Conservation (phyloP, 139 green algal genomes). For the Diplosphaera chodatii region DNA sequence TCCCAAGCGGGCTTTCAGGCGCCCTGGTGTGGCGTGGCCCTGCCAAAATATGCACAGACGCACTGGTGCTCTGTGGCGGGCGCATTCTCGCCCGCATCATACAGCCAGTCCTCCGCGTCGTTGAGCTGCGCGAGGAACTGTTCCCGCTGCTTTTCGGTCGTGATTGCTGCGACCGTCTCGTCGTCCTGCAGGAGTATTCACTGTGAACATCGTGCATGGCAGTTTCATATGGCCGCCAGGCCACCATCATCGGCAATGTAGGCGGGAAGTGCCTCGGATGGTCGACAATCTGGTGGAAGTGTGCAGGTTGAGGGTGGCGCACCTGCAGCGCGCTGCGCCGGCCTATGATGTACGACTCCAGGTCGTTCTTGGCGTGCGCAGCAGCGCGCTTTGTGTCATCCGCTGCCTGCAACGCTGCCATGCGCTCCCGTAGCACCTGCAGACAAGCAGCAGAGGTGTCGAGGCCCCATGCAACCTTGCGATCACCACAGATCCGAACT, state of each 20-base stretch:
- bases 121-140: slow-evolving; percentile 49
- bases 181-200: slow-evolving; percentile 23
- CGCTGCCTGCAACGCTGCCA: slow-evolving; percentile 11
- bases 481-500: no score
- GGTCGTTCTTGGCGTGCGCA: slow-evolving; percentile 72
- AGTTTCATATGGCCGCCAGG: no score
- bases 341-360: slow-evolving; percentile 89
- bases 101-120: slow-evolving; percentile 92
- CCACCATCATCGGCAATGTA: no score
- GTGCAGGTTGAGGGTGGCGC: no score
- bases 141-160: slow-evolving; percentile 62
- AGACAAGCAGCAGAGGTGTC: neutral
- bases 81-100: slow-evolving; percentile 71
- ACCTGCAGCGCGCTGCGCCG: slow-evolving; percentile 50
- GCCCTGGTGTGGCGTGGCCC: no score
- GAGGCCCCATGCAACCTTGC: no score
- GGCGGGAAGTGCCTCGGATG: no score
- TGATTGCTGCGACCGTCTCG: slow-evolving; percentile 51
- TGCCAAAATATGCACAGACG: slow-evolving; percentile 2
- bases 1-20: no score
- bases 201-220: no score
- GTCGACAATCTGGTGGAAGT: no score
- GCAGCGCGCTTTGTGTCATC: slow-evolving; percentile 56
- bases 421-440: slow-evolving; percentile 14
- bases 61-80: slow-evolving; percentile 20